Base-by-base conservation (phyloP, 495 filamentous ascomycete species). In the Lichenothelia convexa region DNA sequence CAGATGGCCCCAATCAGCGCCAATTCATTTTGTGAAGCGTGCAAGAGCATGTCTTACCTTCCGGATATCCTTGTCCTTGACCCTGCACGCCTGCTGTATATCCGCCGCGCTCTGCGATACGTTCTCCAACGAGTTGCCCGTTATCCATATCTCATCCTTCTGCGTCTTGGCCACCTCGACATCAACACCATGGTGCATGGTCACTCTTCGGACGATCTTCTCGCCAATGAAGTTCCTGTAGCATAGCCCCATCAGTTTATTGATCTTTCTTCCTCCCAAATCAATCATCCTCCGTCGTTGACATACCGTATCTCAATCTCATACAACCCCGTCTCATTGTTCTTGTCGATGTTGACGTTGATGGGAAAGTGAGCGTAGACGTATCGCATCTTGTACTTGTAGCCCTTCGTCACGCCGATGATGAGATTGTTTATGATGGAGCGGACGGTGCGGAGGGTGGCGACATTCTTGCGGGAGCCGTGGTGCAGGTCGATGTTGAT, bases 341-440 rank as follows among this genome's bases (percentile, higher is more conserved):
- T 89, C 78, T 91, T 86, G 43, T 95, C 84, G 47, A 97, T 64
- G 70, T 95, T 95, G 61, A 97, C 89, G 72, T 95, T 97, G 82
- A 97, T 97, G 59, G 89, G 89, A 60, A 97, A 97, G 75, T 97
- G 89, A 51, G 89, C 89, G 62, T 97, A 97, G 65, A 97, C 89
- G 65, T 97, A 97, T 48, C 89, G 81, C 89, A 97, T 95, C 80
- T 95, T 97, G 80, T 97, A 97, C 69, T 87, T 87, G 80, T 80
- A 97, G 44, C 89, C 89, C 67, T 80, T 86, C 56, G 91, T 97
- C 43, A 97, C 89, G 62, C 89, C 89, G 57, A 83, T 78, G 64
- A 95, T 80, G 61, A 97, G 51, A 76, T 97, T 97, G 73, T 89
- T 80, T 70, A 97, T 93, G 61, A 95, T 53, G 39, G 85, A 84